These are phyloP conservation scores for Fusarium lyarnte DNA, from an alignment of 2,329 filamentous ascomycete species.

Conservation along the genomic window DNA sequence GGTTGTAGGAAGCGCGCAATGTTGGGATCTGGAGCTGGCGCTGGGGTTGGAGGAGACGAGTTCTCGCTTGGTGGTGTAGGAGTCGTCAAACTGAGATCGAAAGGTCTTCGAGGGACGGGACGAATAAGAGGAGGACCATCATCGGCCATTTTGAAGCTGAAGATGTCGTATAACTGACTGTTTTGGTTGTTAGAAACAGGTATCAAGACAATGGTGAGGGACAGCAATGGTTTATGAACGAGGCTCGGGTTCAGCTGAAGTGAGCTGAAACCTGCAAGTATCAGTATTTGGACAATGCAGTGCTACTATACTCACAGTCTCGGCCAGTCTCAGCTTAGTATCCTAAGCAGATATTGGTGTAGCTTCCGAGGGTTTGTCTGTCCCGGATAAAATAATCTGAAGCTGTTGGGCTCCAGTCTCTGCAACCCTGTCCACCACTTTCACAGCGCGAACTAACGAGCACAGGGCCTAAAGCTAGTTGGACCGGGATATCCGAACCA, in stretches of 20 bases:
- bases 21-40: constrained; percentile 41
- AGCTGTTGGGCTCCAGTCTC: constrained; percentile 23
- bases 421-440: constrained; percentile 18
- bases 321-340: background rate
- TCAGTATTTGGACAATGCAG: constrained; percentile 11
- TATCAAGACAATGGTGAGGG: background rate
- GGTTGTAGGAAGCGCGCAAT: constrained; percentile 53
- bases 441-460: constrained; percentile 20
- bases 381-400: background rate
- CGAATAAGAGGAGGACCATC: constrained; percentile 68
- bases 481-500: constrained; percentile 33
- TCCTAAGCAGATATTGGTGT: background rate
- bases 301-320: constrained; percentile 31
- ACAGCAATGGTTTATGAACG: background rate
- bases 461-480: constrained; percentile 20
- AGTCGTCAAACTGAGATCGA: constrained; percentile 65
- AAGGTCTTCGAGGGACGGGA: constrained; percentile 77
- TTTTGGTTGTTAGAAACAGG: background rate
- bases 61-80: constrained; percentile 56
- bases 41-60: constrained; percentile 31
- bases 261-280: constrained; percentile 20
- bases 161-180: background rate
- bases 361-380: constrained; percentile 3
- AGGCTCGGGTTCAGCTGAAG: constrained; percentile 2
- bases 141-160: constrained; percentile 48